Evolutionary conservation across 257 asterid genomes (phyloP), one percentile per base, ranked within the genome.

Genomic region (Catharanthus roseus): DNA sequence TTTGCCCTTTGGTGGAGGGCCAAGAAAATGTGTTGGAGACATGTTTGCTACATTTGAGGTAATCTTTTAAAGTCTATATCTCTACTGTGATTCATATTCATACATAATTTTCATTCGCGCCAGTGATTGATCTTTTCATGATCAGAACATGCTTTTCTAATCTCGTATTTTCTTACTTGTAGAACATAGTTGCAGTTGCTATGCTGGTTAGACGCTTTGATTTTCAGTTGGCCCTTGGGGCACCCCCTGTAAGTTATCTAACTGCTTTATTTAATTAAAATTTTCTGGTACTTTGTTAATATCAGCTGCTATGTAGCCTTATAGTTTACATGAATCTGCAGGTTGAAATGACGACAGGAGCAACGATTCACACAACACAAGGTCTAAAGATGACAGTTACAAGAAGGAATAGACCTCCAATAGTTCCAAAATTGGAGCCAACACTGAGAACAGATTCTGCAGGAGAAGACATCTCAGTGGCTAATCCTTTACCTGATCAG

Each of bases 1-100:
- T 85, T 82, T 93, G 78, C 99, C 99, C 26, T 91, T 93, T 63
- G 97, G 99, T n/a, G 99, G 99, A 78, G 99, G 99, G 78, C 99
- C 97, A 70, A 88, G 99, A 81, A 93, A 93, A 84, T 93, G 99
- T 68, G 79, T 93, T 13, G 99, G 97, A 47, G 99, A 93, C 87
- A 88, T 91, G 97, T 91, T 93, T 72, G 99, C 99, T 67, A 73
- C 96, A 23, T 93, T 83, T 76, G 99, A 93, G 99, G 99, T 93
- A 82, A 81, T 45, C 26, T 67, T 15, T 80, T 50, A 58, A 33
- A 50, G 67, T 19, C 56, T 62, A 3, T 36, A 21, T 68, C 28
- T 63, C 2, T 44, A 44, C 3, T 3, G 42, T 3, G 42, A 8
- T 38, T n/a, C 55, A 8, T 21, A 45, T 45, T 33, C n/a, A 23